These are phyloP conservation scores for Populus simonii DNA, from an alignment of 345 rosid species.

Conservation along the genomic window DNA sequence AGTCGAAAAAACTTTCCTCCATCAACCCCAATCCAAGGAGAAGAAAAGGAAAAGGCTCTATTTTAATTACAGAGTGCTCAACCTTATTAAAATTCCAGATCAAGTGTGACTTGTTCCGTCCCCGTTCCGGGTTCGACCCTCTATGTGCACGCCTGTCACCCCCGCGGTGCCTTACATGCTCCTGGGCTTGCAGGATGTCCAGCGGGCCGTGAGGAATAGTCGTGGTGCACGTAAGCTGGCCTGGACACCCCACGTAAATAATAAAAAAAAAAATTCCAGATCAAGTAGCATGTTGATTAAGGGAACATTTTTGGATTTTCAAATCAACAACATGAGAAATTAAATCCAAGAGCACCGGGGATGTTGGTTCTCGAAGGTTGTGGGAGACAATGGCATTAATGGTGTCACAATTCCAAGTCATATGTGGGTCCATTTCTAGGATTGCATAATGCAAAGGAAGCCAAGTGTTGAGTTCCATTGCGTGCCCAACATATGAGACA, in stretches of 20 bases:
- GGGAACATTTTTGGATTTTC: slow-evolving; percentile 7
- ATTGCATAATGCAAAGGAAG: slow-evolving; percentile 26
- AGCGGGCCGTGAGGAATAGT: no score
- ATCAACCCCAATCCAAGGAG: no score
- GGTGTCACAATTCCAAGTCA: slow-evolving; percentile 25
- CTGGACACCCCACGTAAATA: no score
- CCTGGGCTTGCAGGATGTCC: no score
- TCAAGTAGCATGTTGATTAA: slow-evolving; percentile 4
- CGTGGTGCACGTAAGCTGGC: no score
- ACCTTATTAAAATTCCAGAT: background rate
- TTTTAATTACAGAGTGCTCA: no score
- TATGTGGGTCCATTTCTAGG: background rate
- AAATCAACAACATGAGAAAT: slow-evolving; percentile 19
- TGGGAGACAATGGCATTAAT: slow-evolving; percentile 31
- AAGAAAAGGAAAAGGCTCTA: no score
- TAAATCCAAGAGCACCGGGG: slow-evolving; percentile 53
- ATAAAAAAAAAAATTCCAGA: background rate
- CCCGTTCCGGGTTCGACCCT: no score
- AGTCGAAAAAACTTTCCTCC: no score
- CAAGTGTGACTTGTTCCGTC: no score
- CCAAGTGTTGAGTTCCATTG: slow-evolving; percentile 35
- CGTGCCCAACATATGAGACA: slow-evolving; percentile 41
- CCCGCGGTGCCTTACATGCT: no score
- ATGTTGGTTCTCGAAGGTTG: slow-evolving; percentile 43
- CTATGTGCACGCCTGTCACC: no score